Base-by-base conservation (phyloP, 2,329 filamentous ascomycete genomes). In the Fusarium marasasianum region DNA sequence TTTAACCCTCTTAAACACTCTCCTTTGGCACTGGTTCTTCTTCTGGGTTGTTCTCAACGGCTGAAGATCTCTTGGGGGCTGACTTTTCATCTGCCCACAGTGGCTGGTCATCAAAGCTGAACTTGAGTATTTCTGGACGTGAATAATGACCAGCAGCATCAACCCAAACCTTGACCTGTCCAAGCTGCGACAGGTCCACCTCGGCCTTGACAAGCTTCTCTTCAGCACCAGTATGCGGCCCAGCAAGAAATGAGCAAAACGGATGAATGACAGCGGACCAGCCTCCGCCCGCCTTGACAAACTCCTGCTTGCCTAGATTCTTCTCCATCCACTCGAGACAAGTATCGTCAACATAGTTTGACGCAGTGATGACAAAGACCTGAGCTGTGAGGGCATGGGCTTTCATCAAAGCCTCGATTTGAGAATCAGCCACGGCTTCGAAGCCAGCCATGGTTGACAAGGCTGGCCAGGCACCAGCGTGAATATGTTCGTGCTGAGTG, bases 31-130 rank as follows among this genome's bases (percentile, higher is more conserved):
- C 6, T 15, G 15, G 1, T 1, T 37, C 13, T 2, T 26, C 33
- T 53, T 6, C 33, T 1, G 2, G 2, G 0, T 9, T 29, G 3
- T 29, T 38, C 13, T 17, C 1, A 7, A 17, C 3, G 3, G 3
- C 0, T 26, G 10, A 20, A 22, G 14, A 1, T 38, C 14, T 8
- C 18, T 9, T 2, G 1, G 18, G 2, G 0, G 17, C 7, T 38
- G 5, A 0, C 0, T 22, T 54, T 22, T 54, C 50, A 54, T 54
- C 50, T 22, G 24, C 50, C 50, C 50, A 54, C 5, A 38, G 10
- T 4, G 50, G 50, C 24, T 24, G 50, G 10, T 38, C 24, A 6
- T 54, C 50, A 17, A 54, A 54, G 24, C 33, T 54, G 0, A 38
- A 38, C 35, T 29, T 37, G 14, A 54, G 33, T 0, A 54, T 17